Evolutionary conservation across 495 filamentous ascomycete species (phyloP).

Genomic region (Talaromyces proteolyticus): DNA sequence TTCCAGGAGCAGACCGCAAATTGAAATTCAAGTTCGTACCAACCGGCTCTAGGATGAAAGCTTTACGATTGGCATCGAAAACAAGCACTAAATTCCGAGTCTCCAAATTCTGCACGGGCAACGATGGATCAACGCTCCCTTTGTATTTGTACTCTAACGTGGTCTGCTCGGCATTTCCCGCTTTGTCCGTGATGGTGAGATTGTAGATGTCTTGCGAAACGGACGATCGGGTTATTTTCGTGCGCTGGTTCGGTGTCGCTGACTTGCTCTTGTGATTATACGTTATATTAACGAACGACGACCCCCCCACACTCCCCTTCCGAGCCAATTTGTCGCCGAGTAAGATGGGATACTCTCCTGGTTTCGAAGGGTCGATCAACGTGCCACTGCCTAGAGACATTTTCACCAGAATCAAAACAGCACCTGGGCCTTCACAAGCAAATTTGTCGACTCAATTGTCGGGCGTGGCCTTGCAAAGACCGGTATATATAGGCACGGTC

Average conservation of each 20-base stretch:
- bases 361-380: slow-evolving; percentile 43
- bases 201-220: slow-evolving; percentile 35
- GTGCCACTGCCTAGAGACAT: background rate
- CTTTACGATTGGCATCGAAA: slow-evolving; percentile 45
- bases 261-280: slow-evolving; percentile 53
- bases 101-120: slow-evolving; percentile 18
- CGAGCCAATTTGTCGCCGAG: slow-evolving; percentile 34
- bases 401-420: background rate
- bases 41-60: slow-evolving; percentile 46
- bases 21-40: slow-evolving; percentile 52
- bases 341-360: slow-evolving; percentile 42
- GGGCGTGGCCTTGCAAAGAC: too few species aligned
- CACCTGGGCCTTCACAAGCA: too few species aligned
- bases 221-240: slow-evolving; percentile 32
- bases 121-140: slow-evolving; percentile 40
- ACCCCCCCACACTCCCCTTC: slow-evolving; percentile 13
- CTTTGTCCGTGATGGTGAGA: slow-evolving; percentile 45
- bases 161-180: slow-evolving; percentile 32
- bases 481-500: too few species aligned
- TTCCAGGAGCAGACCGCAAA: slow-evolving; percentile 41
- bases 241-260: slow-evolving; percentile 29
- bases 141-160: slow-evolving; percentile 41
- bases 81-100: slow-evolving; percentile 41
- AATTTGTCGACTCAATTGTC: too few species aligned
- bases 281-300: slow-evolving; percentile 33